These are phyloP conservation scores for Fimicolochytrium jonesii DNA, from an alignment of 192 early-diverging fungal genomes.

Conservation along the genomic window DNA sequence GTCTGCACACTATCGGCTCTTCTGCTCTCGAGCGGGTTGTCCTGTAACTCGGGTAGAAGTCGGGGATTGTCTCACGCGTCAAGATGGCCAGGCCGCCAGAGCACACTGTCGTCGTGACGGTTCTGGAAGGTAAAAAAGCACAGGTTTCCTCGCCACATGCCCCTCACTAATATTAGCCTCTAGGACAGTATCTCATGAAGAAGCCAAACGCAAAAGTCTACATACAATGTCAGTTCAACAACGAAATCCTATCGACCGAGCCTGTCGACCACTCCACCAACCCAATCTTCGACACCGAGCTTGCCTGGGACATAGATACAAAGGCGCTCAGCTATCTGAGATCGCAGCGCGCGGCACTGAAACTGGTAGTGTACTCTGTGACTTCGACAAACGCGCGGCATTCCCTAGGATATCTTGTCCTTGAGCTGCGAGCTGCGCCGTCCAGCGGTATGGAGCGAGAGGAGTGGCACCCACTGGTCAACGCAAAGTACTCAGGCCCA, in stretches of 20 bases:
- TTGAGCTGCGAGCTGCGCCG: conserved; percentile 49
- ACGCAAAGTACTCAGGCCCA: conserved; percentile 29
- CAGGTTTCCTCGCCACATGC: background rate
- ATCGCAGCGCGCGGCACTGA: conserved; percentile 46
- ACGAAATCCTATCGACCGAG: conserved; percentile 56
- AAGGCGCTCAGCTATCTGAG: conserved; percentile 39
- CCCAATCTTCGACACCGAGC: conserved; percentile 57
- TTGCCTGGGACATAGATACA: conserved; percentile 50
- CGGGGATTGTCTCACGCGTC: background rate
- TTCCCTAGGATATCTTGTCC: conserved; percentile 50
- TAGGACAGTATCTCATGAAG: conserved; percentile 33
- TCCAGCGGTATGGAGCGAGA: conserved; percentile 7
- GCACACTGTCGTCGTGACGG: conserved; percentile 41
- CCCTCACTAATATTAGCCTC: no score
- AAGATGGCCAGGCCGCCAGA: conserved; percentile 23
- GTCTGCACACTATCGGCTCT: no score
- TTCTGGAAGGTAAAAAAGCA: conserved; percentile 33
- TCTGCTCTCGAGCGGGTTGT: no score
- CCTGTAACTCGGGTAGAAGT: no score
- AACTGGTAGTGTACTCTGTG: conserved; percentile 43
- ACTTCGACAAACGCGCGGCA: conserved; percentile 26
- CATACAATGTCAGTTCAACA: conserved; percentile 61
- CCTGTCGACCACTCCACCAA: conserved; percentile 37
- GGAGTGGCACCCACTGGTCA: conserved; percentile 45
- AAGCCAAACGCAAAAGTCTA: conserved; percentile 34